Evolutionary conservation across 441 rosid species (phyloP), one percentile per base, ranked within the genome.

Genomic region (Macaranga tanarius): DNA sequence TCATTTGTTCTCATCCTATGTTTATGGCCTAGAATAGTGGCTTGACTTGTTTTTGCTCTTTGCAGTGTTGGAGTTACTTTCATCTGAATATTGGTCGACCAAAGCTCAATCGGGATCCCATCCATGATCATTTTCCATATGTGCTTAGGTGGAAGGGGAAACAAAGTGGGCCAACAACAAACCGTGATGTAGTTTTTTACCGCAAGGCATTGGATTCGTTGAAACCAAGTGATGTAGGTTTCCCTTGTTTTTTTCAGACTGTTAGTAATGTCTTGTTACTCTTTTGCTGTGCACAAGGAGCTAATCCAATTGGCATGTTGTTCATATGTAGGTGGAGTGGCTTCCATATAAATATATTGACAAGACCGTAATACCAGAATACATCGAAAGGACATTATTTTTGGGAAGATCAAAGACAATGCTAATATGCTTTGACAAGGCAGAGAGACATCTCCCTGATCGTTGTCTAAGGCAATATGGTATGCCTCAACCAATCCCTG

Each of bases 391-490:
- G 68, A 84, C 86, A 64, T 78, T 95, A 80, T 82, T 82, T 83
- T 77, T 95, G 77, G 97, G 98, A 79, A 91, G 97, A 84, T 91
- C 99, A 9, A 92, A 86, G 83, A 90, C 99, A 48, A 95, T 91
- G 98, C 88, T 95, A 75, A 87, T 95, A 76, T 95, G 98, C 79
- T 95, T 92, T 74, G 99, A 92, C 81, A 95, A 95, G 92, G 98
- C 99, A 22, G 99, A 95, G 86, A 91, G 99, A 76, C 99, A 95
- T 81, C 92, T 95, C 6, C 96, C 99, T 73, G 92, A 93, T 83
- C 98, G 99, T 66, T 92, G 97, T 78, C 82, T 91, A 61, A 89
- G 97, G 80, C 99, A 95, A 69, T 91, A 86, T 63, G 95, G 90
- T 58, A 81, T 86, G 86, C 73, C 79, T 66, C 99, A 92, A 84